Percentiles rank a stretch among this genome's conserved stretches.
These are phyloP conservation scores for Simmondsia chinensis DNA, from an alignment of 148 eudicot genomes.

Conservation along the genomic window DNA sequence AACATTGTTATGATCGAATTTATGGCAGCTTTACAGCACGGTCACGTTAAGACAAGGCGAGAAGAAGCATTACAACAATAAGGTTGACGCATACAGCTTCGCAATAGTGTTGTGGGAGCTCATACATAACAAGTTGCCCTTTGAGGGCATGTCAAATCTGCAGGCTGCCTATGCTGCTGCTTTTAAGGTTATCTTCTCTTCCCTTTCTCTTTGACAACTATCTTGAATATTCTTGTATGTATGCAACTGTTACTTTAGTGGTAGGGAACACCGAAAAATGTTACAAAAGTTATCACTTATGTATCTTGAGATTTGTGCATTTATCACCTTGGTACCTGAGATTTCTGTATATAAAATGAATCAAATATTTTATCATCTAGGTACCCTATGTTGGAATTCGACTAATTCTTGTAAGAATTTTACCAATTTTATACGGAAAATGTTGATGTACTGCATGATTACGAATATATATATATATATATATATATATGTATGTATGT, in stretches of 20 bases:
- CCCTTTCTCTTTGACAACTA: neutral
- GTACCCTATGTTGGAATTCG: too few relatives aligned
- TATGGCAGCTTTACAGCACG: slow-evolving; percentile 60
- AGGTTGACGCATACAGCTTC: slow-evolving; percentile 73
- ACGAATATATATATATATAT: too few relatives aligned
- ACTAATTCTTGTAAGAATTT: too few relatives aligned
- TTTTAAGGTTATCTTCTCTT: slow-evolving; percentile 33
- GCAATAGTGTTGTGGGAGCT: slow-evolving; percentile 79
- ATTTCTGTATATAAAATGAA: too few relatives aligned
- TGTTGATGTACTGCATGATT: too few relatives aligned
- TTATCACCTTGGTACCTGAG: too few relatives aligned
- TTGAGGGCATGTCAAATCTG: slow-evolving; percentile 78
- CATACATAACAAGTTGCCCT: slow-evolving; percentile 60
- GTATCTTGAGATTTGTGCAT: too few relatives aligned
- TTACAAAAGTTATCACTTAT: neutral
- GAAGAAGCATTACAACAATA: slow-evolving; percentile 65
- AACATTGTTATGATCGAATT: neutral
- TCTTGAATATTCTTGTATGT: too few relatives aligned
- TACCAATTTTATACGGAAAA: too few relatives aligned
- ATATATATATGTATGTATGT: too few relatives aligned
- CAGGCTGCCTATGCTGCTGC: slow-evolving; percentile 87
- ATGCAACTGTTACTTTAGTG: neutral
- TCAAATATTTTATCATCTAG: too few relatives aligned
- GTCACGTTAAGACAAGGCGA: slow-evolving; percentile 62
- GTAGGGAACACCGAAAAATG: neutral